These are phyloP conservation scores for Hyphopichia buzzinii DNA, from an alignment of 1,139 yeast species.

Conservation along the genomic window DNA sequence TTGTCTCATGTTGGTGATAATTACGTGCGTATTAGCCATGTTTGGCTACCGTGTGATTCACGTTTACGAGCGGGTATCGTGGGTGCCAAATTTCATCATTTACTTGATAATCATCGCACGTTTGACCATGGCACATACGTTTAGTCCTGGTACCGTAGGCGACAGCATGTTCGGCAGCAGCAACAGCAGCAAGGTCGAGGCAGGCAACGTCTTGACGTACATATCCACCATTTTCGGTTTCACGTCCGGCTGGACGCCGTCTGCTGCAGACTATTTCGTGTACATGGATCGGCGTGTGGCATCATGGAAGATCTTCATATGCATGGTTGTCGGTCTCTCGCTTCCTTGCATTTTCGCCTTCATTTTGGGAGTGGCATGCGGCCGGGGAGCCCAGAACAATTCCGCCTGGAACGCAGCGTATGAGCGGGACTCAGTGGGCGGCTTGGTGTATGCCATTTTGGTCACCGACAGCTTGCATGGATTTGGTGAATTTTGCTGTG, in stretches of 20 bases:
- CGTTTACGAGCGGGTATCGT: constrained; percentile 25
- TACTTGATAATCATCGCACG: constrained; percentile 27
- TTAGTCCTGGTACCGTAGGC: constrained; percentile 17
- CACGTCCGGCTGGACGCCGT: constrained; percentile 31
- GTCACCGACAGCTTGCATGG: constrained; percentile 28
- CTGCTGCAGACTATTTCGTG: constrained; percentile 31
- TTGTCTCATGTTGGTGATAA: constrained; percentile 26
- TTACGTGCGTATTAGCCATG: constrained; percentile 24
- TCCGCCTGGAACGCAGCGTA: constrained; percentile 18
- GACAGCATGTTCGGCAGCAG: constrained; percentile 20
- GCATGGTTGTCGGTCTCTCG: constrained; percentile 28
- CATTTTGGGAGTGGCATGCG: constrained; percentile 30
- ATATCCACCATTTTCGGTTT: constrained; percentile 28
- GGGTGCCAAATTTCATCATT: constrained; percentile 28
- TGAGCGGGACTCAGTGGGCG: constrained; percentile 24
- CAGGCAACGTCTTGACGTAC: constrained; percentile 27
- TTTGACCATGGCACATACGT: constrained; percentile 20
- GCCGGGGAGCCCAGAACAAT: constrained; percentile 21
- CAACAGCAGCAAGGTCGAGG: constrained; percentile 39
- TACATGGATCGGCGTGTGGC: constrained; percentile 25
- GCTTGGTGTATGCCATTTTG: constrained; percentile 27
- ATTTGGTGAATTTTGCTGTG: constrained; percentile 30
- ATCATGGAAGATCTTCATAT: constrained; percentile 23
- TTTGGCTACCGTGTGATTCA: constrained; percentile 31
- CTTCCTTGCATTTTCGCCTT: constrained; percentile 24